phyloP scores from a whole-genome alignment of 768 basidiomycete genomes.

The Leccinum truebloodii region DNA sequence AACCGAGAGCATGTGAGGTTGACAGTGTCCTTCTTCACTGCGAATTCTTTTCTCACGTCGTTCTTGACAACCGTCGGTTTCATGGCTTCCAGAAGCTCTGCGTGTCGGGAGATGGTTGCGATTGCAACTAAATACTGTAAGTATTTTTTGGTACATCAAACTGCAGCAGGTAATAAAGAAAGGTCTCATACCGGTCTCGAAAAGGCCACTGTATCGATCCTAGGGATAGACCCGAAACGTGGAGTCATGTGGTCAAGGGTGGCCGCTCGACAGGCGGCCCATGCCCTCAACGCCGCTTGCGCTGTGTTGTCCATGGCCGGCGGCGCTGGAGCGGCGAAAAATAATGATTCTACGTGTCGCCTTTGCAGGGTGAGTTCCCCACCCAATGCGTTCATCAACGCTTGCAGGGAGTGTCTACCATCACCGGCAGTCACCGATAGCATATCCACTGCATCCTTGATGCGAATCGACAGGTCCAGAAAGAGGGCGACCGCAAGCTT shows the following conservation, averaged over 20 bases:
- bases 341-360: conserved; percentile 29
- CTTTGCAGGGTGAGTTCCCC: conserved; percentile 34
- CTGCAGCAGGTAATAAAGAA: not conserved
- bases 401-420: conserved; percentile 35
- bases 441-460: conserved; percentile 42
- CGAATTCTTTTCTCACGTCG: conserved; percentile 35
- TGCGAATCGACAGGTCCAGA: conserved; percentile 38
- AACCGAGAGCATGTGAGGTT: conserved; percentile 42
- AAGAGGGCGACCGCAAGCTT: conserved; percentile 41
- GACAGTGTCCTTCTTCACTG: conserved; percentile 31
- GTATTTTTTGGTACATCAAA: conserved; percentile 2
- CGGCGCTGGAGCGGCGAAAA: conserved; percentile 21
- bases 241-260: conserved; percentile 22
- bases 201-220: conserved; percentile 31
- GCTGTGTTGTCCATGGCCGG: conserved; percentile 19
- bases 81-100: conserved; percentile 46
- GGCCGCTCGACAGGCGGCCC: conserved; percentile 43
- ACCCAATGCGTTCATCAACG: conserved; percentile 40
- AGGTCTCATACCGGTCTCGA: conserved; percentile 28
- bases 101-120: conserved; percentile 46
- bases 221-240: conserved; percentile 17
- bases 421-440: conserved; percentile 30
- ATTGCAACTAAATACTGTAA: conserved; percentile 45
- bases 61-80: conserved; percentile 50
- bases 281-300: conserved; percentile 43